phyloP scores from a whole-genome alignment of 208 protist genomes.

The Leishmania arabica region DNA sequence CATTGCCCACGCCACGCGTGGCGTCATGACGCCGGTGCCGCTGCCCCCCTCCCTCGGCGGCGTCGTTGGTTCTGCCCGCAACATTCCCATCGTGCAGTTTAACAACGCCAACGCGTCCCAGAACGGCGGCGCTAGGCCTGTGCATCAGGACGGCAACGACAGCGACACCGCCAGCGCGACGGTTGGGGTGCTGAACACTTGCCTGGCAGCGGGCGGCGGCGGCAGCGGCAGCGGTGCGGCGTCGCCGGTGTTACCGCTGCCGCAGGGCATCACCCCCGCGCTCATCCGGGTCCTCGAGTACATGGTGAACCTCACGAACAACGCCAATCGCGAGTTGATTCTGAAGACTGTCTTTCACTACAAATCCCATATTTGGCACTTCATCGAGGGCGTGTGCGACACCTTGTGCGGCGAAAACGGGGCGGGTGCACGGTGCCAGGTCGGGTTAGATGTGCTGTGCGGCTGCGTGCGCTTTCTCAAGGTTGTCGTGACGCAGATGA shows the following conservation, averaged over 20 bases:
- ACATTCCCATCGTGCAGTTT: conserved; percentile 45
- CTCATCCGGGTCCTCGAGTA: conserved; percentile 71
- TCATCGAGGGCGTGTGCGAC: conserved; percentile 55
- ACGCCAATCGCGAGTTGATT: conserved; percentile 56
- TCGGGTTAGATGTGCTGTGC: conserved; percentile 63
- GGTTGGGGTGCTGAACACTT: conserved; percentile 16
- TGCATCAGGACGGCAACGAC: conserved; percentile 13
- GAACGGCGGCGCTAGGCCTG: not conserved
- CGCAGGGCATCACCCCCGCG: conserved; percentile 50
- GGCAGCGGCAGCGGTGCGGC: not conserved
- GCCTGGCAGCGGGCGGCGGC: not conserved
- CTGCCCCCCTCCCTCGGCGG: conserved; percentile 35
- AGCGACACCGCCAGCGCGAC: conserved; percentile 1
- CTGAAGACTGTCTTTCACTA: conserved; percentile 60
- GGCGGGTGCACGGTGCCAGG: conserved; percentile 17
- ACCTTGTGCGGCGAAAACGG: conserved; percentile 25
- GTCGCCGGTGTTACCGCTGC: conserved; percentile 30
- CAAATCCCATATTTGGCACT: conserved; percentile 65
- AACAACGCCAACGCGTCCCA: conserved; percentile 30
- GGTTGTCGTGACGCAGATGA: conserved; percentile 43
- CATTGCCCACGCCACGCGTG: conserved; percentile 43
- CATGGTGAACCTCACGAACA: conserved; percentile 41
- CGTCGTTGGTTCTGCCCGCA: conserved; percentile 11
- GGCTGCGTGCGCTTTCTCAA: conserved; percentile 62
- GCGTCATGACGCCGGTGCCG: conserved; percentile 43